Evolutionary conservation across 2,329 filamentous ascomycete genomes (phyloP).

Genomic region (Diplodia seriata): DNA sequence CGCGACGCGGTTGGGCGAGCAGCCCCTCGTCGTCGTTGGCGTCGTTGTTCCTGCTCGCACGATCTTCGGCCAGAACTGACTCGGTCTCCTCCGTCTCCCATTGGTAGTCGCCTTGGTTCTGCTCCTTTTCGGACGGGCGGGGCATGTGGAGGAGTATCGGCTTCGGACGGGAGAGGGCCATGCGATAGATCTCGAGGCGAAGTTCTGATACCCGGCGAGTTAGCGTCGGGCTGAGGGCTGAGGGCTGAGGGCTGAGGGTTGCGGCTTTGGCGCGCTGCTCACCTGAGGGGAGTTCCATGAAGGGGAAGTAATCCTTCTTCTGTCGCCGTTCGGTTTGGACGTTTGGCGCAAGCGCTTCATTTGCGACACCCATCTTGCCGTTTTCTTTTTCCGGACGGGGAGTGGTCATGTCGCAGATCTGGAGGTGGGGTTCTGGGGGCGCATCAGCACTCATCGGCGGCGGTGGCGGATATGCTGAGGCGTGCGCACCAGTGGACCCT

Average conservation of each 20-base stretch:
- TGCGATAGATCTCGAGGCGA: constrained; percentile 54
- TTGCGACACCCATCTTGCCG: neutral
- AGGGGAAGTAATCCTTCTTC: constrained; percentile 29
- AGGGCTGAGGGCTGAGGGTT: neutral
- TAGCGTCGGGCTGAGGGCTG: neutral
- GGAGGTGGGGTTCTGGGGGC: neutral
- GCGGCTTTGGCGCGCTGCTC: constrained; percentile 4
- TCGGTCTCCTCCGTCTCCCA: constrained; percentile 4
- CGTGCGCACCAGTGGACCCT: neutral
- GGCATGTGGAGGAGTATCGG: constrained; percentile 43
- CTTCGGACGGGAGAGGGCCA: constrained; percentile 42
- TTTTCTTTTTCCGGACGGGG: neutral
- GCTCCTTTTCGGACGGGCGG: constrained; percentile 21
- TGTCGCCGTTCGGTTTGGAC: constrained; percentile 6
- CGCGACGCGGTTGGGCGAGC: neutral
- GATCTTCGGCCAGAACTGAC: neutral
- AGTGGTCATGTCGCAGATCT: neutral
- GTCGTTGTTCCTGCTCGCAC: neutral
- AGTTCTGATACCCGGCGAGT: constrained; percentile 51
- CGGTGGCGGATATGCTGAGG: neutral
- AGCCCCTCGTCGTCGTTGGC: constrained; percentile 1
- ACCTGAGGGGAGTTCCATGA: constrained; percentile 32
- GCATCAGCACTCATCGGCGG: neutral
- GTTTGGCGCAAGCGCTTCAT: neutral
- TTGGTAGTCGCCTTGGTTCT: constrained; percentile 11